Evolutionary conservation across 1,139 yeast species (phyloP), one percentile per base, ranked within the genome.

Genomic region (Zygosaccharomyces pseudobailii): DNA sequence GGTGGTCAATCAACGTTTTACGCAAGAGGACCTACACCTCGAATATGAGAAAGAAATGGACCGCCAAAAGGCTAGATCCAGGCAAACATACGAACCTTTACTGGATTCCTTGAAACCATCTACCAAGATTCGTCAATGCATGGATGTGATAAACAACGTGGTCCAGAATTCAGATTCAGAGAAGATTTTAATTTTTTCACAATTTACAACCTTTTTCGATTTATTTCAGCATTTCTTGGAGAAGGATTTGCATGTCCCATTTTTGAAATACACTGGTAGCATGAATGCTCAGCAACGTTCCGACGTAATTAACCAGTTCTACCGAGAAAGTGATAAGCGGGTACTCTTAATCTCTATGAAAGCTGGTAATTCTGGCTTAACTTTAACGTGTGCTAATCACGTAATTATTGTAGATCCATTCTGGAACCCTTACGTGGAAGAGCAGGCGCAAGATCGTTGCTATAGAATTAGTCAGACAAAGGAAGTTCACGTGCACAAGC

Each of bases 381-480:
- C 97, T 0, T 73, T 90, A 54, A 90, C 97, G 0, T 87, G 95
- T 69, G 97, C 97, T 0, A 85, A 88, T 36, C 96, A 88, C 64
- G 95, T 90, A 8, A 79, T 90, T 43, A 77, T 90, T 9, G 77
- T 87, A 73, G 97, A 90, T 64, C 97, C 97, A 13, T 90, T 88
- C 63, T 90, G 97, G 97, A 90, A 90, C 62, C 97, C 97, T 1
- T 90, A 77, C 66, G 96, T 90, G 3, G 97, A 90, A 67, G 95
- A 87, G 41, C 97, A 90, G 68, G 97, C 97, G 0, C 88, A 87
- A 78, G 97, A 88, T 65, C 79, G 98, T 55, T 95, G 94, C 5
- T 92, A 92, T 68, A 78, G 98, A 66, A 87, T 90, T 55, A 96
- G 97, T 5, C 98, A 90, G 68, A 76, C 78, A 30, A 73, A 79